A percentile compares a stretch with the other conserved stretches of the same genome.
Evolutionary conservation across 2,329 filamentous ascomycete species (phyloP).

Genomic region (Penicillium thymicola): DNA sequence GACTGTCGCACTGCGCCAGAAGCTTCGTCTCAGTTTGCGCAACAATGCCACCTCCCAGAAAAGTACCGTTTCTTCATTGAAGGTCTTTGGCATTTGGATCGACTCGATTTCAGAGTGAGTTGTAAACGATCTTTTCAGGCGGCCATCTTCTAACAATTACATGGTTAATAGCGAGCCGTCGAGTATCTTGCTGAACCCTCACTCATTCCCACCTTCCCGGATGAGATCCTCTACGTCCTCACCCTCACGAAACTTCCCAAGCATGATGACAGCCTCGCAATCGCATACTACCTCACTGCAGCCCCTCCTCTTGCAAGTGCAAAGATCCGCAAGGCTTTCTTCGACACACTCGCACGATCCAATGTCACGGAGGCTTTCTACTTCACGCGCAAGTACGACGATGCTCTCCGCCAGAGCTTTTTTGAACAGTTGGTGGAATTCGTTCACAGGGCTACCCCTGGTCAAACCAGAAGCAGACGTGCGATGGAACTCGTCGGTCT

Average conservation of each 20-base stretch:
- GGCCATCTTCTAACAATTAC: background rate
- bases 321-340: constrained; percentile 63
- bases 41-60: constrained; percentile 62
- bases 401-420: constrained; percentile 59
- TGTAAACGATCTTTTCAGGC: background rate
- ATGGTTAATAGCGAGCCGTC: constrained; percentile 56
- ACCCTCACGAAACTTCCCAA: constrained; percentile 57
- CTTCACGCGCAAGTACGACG: constrained; percentile 65
- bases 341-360: constrained; percentile 63
- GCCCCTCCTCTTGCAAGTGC: constrained; percentile 67
- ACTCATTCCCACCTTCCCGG: constrained; percentile 74
- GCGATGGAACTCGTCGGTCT: constrained; percentile 69
- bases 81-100: constrained; percentile 77
- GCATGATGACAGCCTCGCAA: constrained; percentile 61
- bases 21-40: constrained; percentile 58
- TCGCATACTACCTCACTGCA: constrained; percentile 76
- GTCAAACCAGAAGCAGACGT: constrained; percentile 49
- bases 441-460: constrained; percentile 48
- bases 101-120: constrained; percentile 61
- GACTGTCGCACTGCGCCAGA: constrained; percentile 61
- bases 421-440: constrained; percentile 64
- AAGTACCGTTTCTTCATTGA: constrained; percentile 79
- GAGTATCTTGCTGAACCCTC: constrained; percentile 76
- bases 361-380: constrained; percentile 71
- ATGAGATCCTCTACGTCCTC: constrained; percentile 72